These are phyloP conservation scores for Aspergillus sclerotioniger DNA, from an alignment of 495 filamentous ascomycete species.

Conservation along the genomic window DNA sequence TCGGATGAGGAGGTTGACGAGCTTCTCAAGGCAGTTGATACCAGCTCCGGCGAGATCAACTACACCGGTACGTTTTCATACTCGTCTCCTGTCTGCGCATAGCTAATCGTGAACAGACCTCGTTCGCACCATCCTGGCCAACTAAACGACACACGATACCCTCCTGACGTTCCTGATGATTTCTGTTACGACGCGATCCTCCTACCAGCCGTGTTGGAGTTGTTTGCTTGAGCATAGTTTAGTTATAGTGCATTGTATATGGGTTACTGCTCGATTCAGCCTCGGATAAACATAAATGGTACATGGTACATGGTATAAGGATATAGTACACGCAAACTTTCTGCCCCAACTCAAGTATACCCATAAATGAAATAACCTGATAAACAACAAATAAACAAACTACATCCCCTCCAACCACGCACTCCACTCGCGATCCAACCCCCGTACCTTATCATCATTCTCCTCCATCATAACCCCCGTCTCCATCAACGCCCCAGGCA, in stretches of 20 bases:
- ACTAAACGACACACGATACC: constrained; percentile 54
- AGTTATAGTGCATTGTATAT: constrained; percentile 15
- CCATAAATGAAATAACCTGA: background rate
- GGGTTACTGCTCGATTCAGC: constrained; percentile 1
- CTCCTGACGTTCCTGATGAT: constrained; percentile 20
- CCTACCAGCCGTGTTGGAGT: constrained; percentile 8
- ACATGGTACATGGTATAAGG: background rate
- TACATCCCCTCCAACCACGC: constrained; percentile 17
- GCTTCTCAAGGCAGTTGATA: constrained; percentile 94
- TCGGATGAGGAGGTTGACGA: constrained; percentile 98
- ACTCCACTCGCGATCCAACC: constrained; percentile 35
- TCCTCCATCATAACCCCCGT: constrained; percentile 38
- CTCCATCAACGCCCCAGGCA: constrained; percentile 51
- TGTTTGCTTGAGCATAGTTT: constrained; percentile 13
- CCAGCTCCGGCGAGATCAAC: constrained; percentile 91
- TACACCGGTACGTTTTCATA: constrained; percentile 69
- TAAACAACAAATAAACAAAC: no score
- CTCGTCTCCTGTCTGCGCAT: background rate
- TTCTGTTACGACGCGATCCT: constrained; percentile 11
- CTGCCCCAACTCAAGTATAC: background rate
- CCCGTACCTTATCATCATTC: constrained; percentile 22
- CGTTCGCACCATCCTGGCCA: constrained; percentile 90
- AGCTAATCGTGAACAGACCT: constrained; percentile 56
- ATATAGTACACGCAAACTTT: background rate
- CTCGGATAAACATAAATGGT: background rate